Base-by-base conservation (phyloP, 257 asterid genomes). In the Misopates orontium region DNA sequence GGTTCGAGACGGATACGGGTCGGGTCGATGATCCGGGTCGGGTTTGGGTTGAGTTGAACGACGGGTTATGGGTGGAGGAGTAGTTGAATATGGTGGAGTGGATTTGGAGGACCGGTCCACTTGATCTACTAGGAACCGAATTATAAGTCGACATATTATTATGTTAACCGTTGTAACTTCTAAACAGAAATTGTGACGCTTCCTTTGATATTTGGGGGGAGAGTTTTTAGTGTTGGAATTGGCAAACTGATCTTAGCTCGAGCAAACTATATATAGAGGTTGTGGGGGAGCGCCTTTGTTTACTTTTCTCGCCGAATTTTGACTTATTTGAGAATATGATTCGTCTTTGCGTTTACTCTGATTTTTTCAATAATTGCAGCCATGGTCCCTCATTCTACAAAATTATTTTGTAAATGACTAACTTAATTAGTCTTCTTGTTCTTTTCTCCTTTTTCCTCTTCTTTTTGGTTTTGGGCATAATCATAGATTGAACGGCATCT, bases 71-170 rank as follows among this genome's bases (percentile, higher is more conserved):
- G 49, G 49, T 12, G 55, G 56, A 1, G 56, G 49, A 8, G 49
- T 9, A 8, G 14, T 9, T 12, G 49, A 4, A 13, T 50, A 31
- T 57, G 79, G 59, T 58, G 32, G 41, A 70, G 71, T 56, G 71
- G 62, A 22, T 71, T 1, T 77, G 80, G 67, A 82, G 73, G 17
- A 82, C 71, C 12, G 85, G 86, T 12, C 78, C 84, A 77, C 78
- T 78, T 1, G 85, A 79, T 73, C 85, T 80, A 15, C 85, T n/a
- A n/a, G n/a, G 84, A 13, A 81, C 41, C 0, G 80, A 45, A 56
- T 61, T n/a, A n/a, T 28, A 25, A 59, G 77, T 64, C 49, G 76
- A 79, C 85, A 80, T 80, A 54, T 8, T 8, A 42, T 42, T 15
- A 6, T 9, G 3, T 42, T 12, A 42, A 42, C 49, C 10, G 49